Percentiles rank a stretch among this genome's conserved stretches.
Evolutionary conservation across 192 early-diverging fungal species (phyloP).

Genomic region (Coemansia sp.): DNA sequence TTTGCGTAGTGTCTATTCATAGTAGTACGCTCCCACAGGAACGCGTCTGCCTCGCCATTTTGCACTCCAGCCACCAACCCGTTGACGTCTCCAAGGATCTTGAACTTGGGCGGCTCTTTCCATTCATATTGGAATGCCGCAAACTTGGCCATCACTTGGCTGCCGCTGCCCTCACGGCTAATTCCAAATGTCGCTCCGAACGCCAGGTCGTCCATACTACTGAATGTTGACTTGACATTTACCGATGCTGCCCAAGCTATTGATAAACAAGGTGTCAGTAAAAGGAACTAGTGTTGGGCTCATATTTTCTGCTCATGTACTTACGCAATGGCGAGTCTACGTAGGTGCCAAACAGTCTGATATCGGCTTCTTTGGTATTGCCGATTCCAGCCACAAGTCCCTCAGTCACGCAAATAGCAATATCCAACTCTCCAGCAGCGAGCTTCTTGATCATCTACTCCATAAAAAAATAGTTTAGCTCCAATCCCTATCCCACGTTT

Average conservation of each 20-base stretch:
- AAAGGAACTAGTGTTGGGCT: background rate
- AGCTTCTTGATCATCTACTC: slow-evolving; percentile 68
- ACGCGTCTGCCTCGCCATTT: slow-evolving; percentile 65
- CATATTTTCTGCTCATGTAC: slow-evolving; percentile 4
- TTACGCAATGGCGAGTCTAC: slow-evolving; percentile 70
- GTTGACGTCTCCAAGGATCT: slow-evolving; percentile 71
- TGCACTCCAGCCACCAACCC: slow-evolving; percentile 70
- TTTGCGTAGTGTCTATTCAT: slow-evolving; percentile 81
- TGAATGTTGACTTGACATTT: slow-evolving; percentile 46
- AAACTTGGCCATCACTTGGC: slow-evolving; percentile 72
- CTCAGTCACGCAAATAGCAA: slow-evolving; percentile 87
- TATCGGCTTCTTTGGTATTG: slow-evolving; percentile 49
- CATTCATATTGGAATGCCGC: slow-evolving; percentile 64
- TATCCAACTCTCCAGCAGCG: slow-evolving; percentile 66
- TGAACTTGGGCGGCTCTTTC: slow-evolving; percentile 59
- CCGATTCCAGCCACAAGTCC: slow-evolving; percentile 61
- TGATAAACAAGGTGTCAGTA: slow-evolving; percentile 9
- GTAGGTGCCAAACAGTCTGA: slow-evolving; percentile 79
- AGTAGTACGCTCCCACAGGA: slow-evolving; percentile 92
- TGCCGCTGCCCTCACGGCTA: slow-evolving; percentile 76
- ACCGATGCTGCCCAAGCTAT: slow-evolving; percentile 71
- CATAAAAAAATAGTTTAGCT: background rate
- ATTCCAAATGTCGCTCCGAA: slow-evolving; percentile 56
- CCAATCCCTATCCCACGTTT: background rate
- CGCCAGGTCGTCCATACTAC: slow-evolving; percentile 43